phyloP scores from a whole-genome alignment of 2,329 filamentous ascomycete species.

The Penicillium verrucosum region DNA sequence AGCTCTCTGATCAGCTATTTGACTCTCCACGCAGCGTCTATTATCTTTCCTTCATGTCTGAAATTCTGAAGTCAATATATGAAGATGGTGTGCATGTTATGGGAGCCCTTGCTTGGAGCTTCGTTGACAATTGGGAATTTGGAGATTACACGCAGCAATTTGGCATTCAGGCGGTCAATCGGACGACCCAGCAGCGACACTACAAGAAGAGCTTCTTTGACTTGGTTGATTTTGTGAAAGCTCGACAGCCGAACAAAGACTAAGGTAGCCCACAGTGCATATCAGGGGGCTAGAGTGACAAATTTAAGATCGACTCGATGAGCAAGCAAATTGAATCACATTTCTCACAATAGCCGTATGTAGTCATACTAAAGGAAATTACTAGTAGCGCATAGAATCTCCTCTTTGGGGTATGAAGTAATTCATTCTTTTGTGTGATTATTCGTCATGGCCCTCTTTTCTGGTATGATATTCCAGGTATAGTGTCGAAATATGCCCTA shows the following conservation, averaged over 20 bases:
- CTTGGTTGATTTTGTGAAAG: conserved; percentile 51
- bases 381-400: too few relatives aligned
- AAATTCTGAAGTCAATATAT: conserved; percentile 55
- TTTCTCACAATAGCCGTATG: not conserved
- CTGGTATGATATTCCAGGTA: not conserved
- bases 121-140: conserved; percentile 56
- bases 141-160: conserved; percentile 51
- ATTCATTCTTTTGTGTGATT: not conserved
- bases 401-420: not conserved
- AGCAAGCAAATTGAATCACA: not conserved
- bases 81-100: conserved; percentile 56
- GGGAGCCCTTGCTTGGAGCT: conserved; percentile 55
- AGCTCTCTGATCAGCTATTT: conserved; percentile 51
- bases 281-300: not conserved
- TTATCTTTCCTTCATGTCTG: conserved; percentile 54
- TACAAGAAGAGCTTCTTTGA: conserved; percentile 61
- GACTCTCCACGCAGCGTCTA: conserved; percentile 55
- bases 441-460: not conserved
- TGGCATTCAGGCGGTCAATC: conserved; percentile 57
- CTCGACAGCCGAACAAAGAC: conserved; percentile 8
- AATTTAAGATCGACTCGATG: not conserved
- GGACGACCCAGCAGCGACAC: conserved; percentile 49
- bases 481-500: not conserved
- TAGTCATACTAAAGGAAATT: not conserved
- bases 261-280: not conserved